These are phyloP conservation scores for Magnolia changhungtana DNA, from an alignment of 164 flowering plant genomes.

Conservation along the genomic window DNA sequence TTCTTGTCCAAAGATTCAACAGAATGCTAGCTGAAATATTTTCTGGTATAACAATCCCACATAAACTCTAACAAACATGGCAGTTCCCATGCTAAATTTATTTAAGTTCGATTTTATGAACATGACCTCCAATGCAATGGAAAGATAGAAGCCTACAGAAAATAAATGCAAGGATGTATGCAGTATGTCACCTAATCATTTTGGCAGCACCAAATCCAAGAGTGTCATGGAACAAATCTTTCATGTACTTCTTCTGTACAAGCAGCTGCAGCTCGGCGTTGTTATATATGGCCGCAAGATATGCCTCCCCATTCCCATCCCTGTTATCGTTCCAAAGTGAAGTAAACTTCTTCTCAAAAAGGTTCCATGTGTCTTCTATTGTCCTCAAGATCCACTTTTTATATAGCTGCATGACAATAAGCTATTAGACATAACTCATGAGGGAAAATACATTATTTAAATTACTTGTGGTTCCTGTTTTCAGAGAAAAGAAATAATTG, in stretches of 20 bases:
- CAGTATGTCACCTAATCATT: slow-evolving; percentile 75
- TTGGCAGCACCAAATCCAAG: slow-evolving; percentile 98
- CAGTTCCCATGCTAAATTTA: neutral
- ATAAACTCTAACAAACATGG: neutral
- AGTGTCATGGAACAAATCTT: slow-evolving; percentile 72
- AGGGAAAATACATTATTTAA: neutral
- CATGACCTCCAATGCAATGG: neutral
- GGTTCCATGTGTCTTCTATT: slow-evolving; percentile 77
- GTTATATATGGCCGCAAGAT: slow-evolving; percentile 72
- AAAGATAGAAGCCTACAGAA: neutral
- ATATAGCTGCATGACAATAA: slow-evolving; percentile 44
- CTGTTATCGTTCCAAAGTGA: slow-evolving; percentile 72
- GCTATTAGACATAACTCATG: neutral
- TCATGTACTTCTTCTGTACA: slow-evolving; percentile 54
- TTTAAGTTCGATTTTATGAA: neutral
- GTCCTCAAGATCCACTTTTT: slow-evolving; percentile 81
- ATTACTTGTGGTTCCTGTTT: neutral
- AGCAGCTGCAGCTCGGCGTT: slow-evolving; percentile 52
- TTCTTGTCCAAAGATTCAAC: neutral
- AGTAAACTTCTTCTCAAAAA: slow-evolving; percentile 65
- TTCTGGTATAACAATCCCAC: neutral
- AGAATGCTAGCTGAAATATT: neutral
- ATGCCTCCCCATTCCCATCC: slow-evolving; percentile 88
- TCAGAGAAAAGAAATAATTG: too few species aligned
- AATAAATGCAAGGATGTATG: neutral